These are phyloP conservation scores for Ilyonectria sp. DNA, from an alignment of 2,329 filamentous ascomycete genomes.

Conservation along the genomic window DNA sequence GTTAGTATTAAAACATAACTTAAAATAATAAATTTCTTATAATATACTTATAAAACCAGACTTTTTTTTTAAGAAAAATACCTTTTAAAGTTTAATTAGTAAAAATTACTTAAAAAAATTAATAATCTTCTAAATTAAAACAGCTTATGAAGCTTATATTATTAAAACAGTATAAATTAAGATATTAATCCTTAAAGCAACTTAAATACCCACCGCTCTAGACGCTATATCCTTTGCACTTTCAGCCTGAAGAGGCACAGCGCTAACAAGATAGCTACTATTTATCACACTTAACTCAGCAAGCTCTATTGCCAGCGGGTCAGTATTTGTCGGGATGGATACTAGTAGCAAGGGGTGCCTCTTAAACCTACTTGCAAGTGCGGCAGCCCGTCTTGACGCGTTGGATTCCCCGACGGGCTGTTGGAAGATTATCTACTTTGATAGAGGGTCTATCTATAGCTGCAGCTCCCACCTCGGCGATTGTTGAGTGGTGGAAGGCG, in stretches of 20 bases:
- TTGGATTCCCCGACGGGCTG: conserved; percentile 11
- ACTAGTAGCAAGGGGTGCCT: not conserved
- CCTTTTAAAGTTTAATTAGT: too few species aligned
- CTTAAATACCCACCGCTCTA: not conserved
- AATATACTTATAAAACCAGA: too few species aligned
- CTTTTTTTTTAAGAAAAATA: too few species aligned
- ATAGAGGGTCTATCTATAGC: conserved; percentile 1
- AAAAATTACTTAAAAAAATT: too few species aligned
- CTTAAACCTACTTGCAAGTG: conserved; percentile 18
- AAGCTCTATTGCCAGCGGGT: conserved; percentile 6
- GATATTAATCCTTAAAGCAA: too few species aligned
- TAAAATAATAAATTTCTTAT: too few species aligned
- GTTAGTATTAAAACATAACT: too few species aligned
- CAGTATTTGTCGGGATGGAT: conserved; percentile 1
- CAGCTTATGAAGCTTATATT: too few species aligned
- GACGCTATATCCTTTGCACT: conserved; percentile 12
- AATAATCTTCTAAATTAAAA: too few species aligned
- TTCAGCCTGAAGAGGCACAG: conserved; percentile 4
- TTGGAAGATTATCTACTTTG: conserved; percentile 2
- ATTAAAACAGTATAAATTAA: too few species aligned
- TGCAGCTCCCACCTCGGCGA: too few species aligned
- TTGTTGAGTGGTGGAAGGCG: too few species aligned
- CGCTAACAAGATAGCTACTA: conserved; percentile 9
- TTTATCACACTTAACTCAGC: conserved; percentile 21
- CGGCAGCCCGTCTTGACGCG: conserved; percentile 20